Evolutionary conservation across 2,329 filamentous ascomycete genomes (phyloP), one percentile per base, ranked within the genome.

Genomic region (Sporothrix globosa): DNA sequence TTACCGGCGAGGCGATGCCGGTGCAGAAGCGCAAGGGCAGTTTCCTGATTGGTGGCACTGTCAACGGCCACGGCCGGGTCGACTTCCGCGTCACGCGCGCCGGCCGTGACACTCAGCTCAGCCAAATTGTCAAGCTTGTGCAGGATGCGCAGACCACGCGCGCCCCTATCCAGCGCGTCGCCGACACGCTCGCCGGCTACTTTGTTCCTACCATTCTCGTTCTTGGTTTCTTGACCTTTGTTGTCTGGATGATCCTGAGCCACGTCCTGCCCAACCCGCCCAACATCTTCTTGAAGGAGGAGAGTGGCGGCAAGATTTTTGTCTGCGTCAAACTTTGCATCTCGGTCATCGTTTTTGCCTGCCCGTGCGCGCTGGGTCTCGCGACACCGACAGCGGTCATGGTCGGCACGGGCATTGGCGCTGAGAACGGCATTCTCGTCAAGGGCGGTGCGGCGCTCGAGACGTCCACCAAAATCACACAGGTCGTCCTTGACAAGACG

Each of bases 321-420:
- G 92, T 98, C 2, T 99, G 96, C 78, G 84, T 98, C 73, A 96
- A 98, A 83, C 89, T 99, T 19, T 98, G 96, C 81, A 99, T 99
- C 75, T 97, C 96, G 0, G 96, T 99, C 74, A 97, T 99, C 77
- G 96, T 98, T 24, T 97, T 99, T 79, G 96, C 96, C 4, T 99
- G 96, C 77, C 96, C 96, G 21, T 99, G 96, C 78, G 96, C 96
- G 1, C 88, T 99, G n/a, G 96, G 96, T 70, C 86, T 99, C 21
- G 94, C 93, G 30, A 98, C 96, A 1, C 96, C 96, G 2, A 99
- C 96, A 0, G 96, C 96, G 2, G 94, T 99, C 78, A 98, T 99
- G 96, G 96, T 99, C 41, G 96, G 96, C 56, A 98, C 96, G n/a
- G 96, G 96, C 71, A 90, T 97, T 44, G 96, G 96, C 67, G 96